Evolutionary conservation across 1,139 yeast genomes (phyloP).

Genomic region (Yamadazyma buinensis): DNA sequence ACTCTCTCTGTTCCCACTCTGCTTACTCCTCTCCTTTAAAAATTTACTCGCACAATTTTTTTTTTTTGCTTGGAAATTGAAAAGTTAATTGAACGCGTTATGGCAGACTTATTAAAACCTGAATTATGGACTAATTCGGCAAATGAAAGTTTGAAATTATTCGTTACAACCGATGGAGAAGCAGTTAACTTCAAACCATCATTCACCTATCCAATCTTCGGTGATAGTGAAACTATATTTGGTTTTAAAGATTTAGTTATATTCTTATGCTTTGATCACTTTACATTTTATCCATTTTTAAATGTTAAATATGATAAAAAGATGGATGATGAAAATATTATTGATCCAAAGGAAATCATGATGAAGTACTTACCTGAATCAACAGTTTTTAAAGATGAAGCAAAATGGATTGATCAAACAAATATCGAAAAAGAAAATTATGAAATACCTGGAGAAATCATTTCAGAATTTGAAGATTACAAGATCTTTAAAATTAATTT

Average conservation of each 20-base stretch:
- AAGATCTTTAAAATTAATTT: slow-evolving; percentile 41
- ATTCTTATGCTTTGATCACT: slow-evolving; percentile 45
- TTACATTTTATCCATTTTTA: slow-evolving; percentile 43
- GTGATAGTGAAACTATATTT: slow-evolving; percentile 83
- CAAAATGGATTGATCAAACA: slow-evolving; percentile 57
- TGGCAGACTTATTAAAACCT: slow-evolving; percentile 30
- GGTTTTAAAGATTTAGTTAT: slow-evolving; percentile 72
- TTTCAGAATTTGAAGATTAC: slow-evolving; percentile 31
- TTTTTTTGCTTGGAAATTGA: too few relatives aligned
- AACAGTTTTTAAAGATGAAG: slow-evolving; percentile 61
- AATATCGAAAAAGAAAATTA: slow-evolving; percentile 44
- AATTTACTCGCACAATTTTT: too few relatives aligned
- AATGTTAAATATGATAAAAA: slow-evolving; percentile 55
- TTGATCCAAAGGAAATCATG: slow-evolving; percentile 51
- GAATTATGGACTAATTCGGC: slow-evolving; percentile 69
- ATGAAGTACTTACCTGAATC: slow-evolving; percentile 57
- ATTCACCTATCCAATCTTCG: slow-evolving; percentile 90
- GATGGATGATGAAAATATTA: slow-evolving; percentile 46
- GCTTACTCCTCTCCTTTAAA: too few relatives aligned
- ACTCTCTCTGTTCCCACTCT: neutral
- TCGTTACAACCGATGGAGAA: slow-evolving; percentile 51
- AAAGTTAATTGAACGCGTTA: slow-evolving; percentile 2
- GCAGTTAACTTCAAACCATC: slow-evolving; percentile 60
- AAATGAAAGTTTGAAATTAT: slow-evolving; percentile 57
- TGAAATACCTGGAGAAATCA: slow-evolving; percentile 46